phyloP scores from a whole-genome alignment of 768 basidiomycete genomes.

The Daedaleopsis sinensis region DNA sequence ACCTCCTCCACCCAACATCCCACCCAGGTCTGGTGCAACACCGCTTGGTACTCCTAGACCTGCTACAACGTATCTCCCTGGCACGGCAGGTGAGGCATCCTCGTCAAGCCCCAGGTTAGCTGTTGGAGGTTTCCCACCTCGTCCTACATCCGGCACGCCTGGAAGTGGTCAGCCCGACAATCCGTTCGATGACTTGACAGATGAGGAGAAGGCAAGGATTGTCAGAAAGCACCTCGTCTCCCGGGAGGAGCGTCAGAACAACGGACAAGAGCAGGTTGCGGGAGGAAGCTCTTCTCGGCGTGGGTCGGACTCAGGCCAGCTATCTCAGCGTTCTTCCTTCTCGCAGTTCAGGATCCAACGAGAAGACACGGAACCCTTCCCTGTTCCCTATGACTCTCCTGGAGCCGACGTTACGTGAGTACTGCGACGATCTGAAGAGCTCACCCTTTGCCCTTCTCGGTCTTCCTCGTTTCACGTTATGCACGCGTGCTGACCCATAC shows the following conservation, averaged over 20 bases:
- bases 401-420: slow-evolving; percentile 94
- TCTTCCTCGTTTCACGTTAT: slow-evolving; percentile 17
- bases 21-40: slow-evolving; percentile 51
- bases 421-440: not conserved
- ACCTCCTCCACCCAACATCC: slow-evolving; percentile 52
- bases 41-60: slow-evolving; percentile 42
- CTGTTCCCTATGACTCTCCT: slow-evolving; percentile 84
- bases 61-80: slow-evolving; percentile 19
- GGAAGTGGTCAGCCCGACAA: slow-evolving; percentile 34
- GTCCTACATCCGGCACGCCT: slow-evolving; percentile 30
- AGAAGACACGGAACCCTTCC: slow-evolving; percentile 72
- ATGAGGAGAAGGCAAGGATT: slow-evolving; percentile 84
- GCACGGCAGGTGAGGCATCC: slow-evolving; percentile 20
- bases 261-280: slow-evolving; percentile 22
- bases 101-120: slow-evolving; percentile 22
- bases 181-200: slow-evolving; percentile 64
- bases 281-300: slow-evolving; percentile 28
- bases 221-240: slow-evolving; percentile 81
- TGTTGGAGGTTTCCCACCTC: slow-evolving; percentile 43
- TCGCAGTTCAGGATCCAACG: slow-evolving; percentile 31
- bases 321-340: slow-evolving; percentile 32
- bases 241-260: slow-evolving; percentile 57
- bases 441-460: not conserved
- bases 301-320: slow-evolving; percentile 34
- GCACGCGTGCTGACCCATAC: slow-evolving; percentile 2